These are phyloP conservation scores for Hyphodiscus hymeniophilus DNA, from an alignment of 495 filamentous ascomycete genomes.

Conservation along the genomic window DNA sequence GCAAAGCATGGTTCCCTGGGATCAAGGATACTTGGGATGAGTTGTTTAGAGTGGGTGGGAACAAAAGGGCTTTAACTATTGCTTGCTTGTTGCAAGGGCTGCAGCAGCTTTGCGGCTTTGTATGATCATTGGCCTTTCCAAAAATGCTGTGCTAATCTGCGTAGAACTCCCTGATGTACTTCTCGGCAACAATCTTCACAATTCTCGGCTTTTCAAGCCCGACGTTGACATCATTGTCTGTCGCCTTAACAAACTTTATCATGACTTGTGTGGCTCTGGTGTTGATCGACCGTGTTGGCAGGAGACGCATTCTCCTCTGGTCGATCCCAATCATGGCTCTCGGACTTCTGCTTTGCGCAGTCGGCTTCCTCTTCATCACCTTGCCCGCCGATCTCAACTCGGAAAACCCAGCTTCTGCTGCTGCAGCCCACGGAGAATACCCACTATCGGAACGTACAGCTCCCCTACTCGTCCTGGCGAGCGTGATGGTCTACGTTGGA, in stretches of 20 bases:
- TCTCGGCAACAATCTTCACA: constrained; percentile 83
- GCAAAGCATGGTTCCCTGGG: constrained; percentile 12
- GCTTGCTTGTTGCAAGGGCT: constrained; percentile 78
- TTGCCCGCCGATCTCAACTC: constrained; percentile 28
- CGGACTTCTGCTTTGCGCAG: constrained; percentile 57
- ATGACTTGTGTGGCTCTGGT: constrained; percentile 71
- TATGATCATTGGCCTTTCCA: constrained; percentile 27
- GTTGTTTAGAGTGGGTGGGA: constrained; percentile 51
- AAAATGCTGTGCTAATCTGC: neutral
- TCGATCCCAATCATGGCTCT: constrained; percentile 80
- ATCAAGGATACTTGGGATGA: constrained; percentile 43
- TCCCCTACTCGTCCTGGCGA: constrained; percentile 46
- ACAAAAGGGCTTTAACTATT: constrained; percentile 71
- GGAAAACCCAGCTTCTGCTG: constrained; percentile 19
- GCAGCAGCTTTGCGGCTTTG: constrained; percentile 89
- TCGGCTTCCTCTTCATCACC: constrained; percentile 56
- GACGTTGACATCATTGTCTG: constrained; percentile 70
- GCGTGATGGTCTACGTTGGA: constrained; percentile 75
- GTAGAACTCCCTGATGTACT: constrained; percentile 90
- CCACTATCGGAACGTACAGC: constrained; percentile 24
- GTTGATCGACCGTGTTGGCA: constrained; percentile 72
- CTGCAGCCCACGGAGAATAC: constrained; percentile 32
- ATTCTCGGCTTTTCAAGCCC: constrained; percentile 72
- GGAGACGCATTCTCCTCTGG: constrained; percentile 71
- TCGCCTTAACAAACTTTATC: constrained; percentile 76